Conservation (phyloP, 306 rosid genomes). For the Fragaria nilgerrensis region DNA sequence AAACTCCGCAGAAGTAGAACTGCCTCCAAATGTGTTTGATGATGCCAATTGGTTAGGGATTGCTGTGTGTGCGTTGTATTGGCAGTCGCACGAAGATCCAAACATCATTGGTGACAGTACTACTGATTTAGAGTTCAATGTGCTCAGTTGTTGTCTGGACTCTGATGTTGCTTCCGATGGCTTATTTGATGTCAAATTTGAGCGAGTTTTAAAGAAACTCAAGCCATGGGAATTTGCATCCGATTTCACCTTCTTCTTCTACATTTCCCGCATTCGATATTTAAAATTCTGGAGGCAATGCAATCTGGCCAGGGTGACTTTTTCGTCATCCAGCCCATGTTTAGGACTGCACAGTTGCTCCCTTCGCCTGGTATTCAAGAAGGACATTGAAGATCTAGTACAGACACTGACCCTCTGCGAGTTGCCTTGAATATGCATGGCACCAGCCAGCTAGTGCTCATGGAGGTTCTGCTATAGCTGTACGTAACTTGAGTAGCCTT, state of each 20-base stretch:
- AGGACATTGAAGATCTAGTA: constrained; percentile 2
- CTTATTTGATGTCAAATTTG: too few species aligned
- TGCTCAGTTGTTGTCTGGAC: background rate
- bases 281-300: background rate
- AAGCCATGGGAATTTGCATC: background rate
- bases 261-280: background rate
- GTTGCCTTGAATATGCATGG: background rate
- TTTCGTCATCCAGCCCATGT: background rate
- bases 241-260: background rate
- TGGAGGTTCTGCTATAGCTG: too few species aligned
- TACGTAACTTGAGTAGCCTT: too few species aligned
- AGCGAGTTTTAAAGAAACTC: background rate
- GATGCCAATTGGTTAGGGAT: constrained; percentile 12
- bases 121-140: background rate
- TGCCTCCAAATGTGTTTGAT: background rate
- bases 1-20: constrained; percentile 1
- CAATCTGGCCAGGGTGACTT: background rate
- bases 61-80: background rate
- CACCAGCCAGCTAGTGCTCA: background rate
- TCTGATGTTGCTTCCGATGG: background rate
- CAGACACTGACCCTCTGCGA: background rate
- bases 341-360: background rate
- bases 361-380: background rate
- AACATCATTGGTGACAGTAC: background rate
- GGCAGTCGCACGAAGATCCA: background rate